Evolutionary conservation across 1,284 basidiomycete species (phyloP), one percentile per base, ranked within the genome.

Genomic region (Malassezia nana): DNA sequence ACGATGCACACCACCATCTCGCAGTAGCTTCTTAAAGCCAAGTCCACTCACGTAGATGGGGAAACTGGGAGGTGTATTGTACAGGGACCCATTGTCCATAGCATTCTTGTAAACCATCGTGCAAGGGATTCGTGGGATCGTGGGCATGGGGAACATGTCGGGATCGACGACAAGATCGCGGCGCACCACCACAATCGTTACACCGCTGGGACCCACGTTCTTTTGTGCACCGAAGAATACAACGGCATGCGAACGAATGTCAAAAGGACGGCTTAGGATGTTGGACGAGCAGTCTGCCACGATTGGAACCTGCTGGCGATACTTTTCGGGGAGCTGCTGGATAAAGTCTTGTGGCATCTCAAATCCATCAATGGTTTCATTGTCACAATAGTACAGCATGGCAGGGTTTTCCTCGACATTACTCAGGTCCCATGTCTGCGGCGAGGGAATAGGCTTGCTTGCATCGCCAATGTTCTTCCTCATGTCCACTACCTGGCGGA

Each of bases 161-260:
- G 71, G 67, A 47, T 74, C 67, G 26, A 67, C 63, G 28, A 74
- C 59, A 70, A 94, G 84, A 75, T 94, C 89, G 61, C 91, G 83
- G 29, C 88, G 83, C 16, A 95, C 88, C 74, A 99, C 92, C 59
- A 92, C 78, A 68, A 98, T 82, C 4, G 90, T 92, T 22, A 94
- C 79, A 3, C 94, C 94, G 0, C 91, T 84, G 1, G 94, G 94
- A 4, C 92, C 94, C 46, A 98, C 80, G 75, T 99, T 99, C 80
- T 99, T 99, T 77, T 99, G 94, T n/a, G 87, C 94, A 35, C 94
- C 94, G 10, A 92, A 95, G 74, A 87, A 98, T 68, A 99, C 86
- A 69, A 98, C 79, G 4, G 88, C 89, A 51, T 73, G 66, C 1
- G 60, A 55, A 22, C 84, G 83, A 44, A 95, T 80, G 62, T 83